Percentiles rank a stretch among this genome's conserved stretches.
phyloP scores from a whole-genome alignment of 2,329 filamentous ascomycete genomes.

The Neopestalotiopsis rosae region DNA sequence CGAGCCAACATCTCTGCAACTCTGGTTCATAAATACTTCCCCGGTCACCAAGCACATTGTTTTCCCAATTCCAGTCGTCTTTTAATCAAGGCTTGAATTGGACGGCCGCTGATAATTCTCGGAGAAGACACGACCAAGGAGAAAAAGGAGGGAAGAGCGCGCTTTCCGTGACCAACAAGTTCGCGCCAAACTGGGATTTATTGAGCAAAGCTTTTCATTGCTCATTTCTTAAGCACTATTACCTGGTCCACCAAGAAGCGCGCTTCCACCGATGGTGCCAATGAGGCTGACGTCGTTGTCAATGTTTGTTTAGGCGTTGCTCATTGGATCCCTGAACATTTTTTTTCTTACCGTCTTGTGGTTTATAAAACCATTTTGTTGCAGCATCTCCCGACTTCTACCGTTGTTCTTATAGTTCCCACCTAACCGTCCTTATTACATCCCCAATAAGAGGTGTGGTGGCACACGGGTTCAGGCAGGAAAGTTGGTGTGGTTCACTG shows the following conservation, averaged over 20 bases:
- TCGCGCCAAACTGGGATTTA: background rate
- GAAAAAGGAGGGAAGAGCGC: background rate
- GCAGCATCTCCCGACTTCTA: background rate
- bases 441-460: background rate
- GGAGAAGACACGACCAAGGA: background rate
- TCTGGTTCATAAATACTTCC: background rate
- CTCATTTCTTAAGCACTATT: conserved; percentile 1
- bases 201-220: conserved; percentile 1
- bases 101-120: background rate
- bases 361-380: background rate
- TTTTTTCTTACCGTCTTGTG: background rate
- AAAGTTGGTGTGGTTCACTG: background rate
- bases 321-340: background rate
- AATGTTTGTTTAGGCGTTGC: background rate
- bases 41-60: background rate
- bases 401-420: background rate
- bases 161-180: background rate
- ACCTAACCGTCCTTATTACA: background rate
- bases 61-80: background rate
- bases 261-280: background rate
- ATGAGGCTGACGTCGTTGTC: background rate
- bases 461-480: background rate
- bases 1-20: background rate
- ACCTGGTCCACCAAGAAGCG: background rate
- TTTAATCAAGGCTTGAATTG: background rate